Percentiles rank a stretch among this genome's conserved stretches.
These are phyloP conservation scores for Botrytis squamosa DNA, from an alignment of 2,329 filamentous ascomycete genomes.

Conservation along the genomic window DNA sequence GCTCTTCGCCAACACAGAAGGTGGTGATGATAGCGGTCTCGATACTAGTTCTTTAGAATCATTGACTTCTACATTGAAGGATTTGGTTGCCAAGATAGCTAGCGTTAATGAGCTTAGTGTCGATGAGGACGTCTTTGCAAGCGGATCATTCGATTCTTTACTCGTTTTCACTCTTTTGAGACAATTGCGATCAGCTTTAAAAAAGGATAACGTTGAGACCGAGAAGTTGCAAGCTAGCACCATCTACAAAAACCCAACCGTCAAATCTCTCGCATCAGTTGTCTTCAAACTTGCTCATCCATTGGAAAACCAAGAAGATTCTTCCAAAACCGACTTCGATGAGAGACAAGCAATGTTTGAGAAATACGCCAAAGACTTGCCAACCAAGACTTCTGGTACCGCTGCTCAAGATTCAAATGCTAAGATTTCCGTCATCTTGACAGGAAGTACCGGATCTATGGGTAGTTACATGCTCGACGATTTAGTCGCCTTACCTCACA, in stretches of 20 bases:
- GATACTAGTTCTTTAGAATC: conserved; percentile 5
- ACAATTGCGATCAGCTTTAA: conserved; percentile 17
- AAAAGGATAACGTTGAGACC: background rate
- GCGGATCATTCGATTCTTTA: conserved; percentile 20
- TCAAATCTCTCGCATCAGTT: conserved; percentile 12
- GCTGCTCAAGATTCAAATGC: background rate
- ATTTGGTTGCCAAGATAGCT: conserved; percentile 9
- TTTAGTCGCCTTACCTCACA: conserved; percentile 37
- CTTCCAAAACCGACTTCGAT: background rate
- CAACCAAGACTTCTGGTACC: background rate
- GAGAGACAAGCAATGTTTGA: conserved; percentile 24
- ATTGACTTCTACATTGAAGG: conserved; percentile 2
- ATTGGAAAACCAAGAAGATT: background rate
- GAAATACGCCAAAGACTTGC: conserved; percentile 24
- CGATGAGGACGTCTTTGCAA: conserved; percentile 16
- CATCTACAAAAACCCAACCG: conserved; percentile 19
- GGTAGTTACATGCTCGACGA: conserved; percentile 49
- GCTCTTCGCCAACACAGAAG: conserved; percentile 14
- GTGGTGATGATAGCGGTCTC: background rate
- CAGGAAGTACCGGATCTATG: conserved; percentile 50
- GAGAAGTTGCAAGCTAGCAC: conserved; percentile 17
- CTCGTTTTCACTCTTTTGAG: conserved; percentile 19
- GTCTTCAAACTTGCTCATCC: conserved; percentile 12
- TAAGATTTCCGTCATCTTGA: conserved; percentile 41
- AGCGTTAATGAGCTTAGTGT: background rate